Percentiles rank a stretch among this genome's conserved stretches.
Conservation (phyloP, 129 eudicot genomes). For the Pulicaria dysenterica region DNA sequence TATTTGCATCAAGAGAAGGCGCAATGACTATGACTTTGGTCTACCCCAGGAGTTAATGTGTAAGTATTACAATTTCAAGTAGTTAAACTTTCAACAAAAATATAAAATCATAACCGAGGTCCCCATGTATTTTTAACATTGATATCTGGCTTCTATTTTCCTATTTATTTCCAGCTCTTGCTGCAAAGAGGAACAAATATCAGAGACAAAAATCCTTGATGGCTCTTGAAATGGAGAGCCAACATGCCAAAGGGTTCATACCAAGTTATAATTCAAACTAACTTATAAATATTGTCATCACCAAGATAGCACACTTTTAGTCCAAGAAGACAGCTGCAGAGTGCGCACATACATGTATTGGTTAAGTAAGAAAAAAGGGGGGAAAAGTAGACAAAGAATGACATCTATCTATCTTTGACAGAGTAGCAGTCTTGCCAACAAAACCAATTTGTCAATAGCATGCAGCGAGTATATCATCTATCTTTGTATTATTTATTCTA, state of each 20-base stretch:
- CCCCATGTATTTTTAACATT: too few species aligned
- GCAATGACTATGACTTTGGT: slow-evolving; percentile 84
- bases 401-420: neutral
- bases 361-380: neutral
- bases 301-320: slow-evolving; percentile 24
- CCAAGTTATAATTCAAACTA: slow-evolving; percentile 58
- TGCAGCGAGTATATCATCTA: slow-evolving; percentile 34
- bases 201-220: slow-evolving; percentile 91
- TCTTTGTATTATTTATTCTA: slow-evolving; percentile 16
- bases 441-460: slow-evolving; percentile 32
- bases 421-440: slow-evolving; percentile 5
- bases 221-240: slow-evolving; percentile 99
- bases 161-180: slow-evolving; percentile 57
- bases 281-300: slow-evolving; percentile 23
- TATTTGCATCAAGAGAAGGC: slow-evolving; percentile 60
- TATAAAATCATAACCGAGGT: too few species aligned
- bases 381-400: slow-evolving; percentile 26
- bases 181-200: slow-evolving; percentile 88
- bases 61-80: slow-evolving; percentile 40
- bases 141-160: neutral
- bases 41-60: slow-evolving; percentile 78
- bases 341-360: neutral
- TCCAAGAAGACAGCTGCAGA: slow-evolving; percentile 33
- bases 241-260: slow-evolving; percentile 95
- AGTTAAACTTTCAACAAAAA: neutral